Base-by-base conservation (phyloP, 1,284 basidiomycete species). In the Ceraceosorus guamensis region DNA sequence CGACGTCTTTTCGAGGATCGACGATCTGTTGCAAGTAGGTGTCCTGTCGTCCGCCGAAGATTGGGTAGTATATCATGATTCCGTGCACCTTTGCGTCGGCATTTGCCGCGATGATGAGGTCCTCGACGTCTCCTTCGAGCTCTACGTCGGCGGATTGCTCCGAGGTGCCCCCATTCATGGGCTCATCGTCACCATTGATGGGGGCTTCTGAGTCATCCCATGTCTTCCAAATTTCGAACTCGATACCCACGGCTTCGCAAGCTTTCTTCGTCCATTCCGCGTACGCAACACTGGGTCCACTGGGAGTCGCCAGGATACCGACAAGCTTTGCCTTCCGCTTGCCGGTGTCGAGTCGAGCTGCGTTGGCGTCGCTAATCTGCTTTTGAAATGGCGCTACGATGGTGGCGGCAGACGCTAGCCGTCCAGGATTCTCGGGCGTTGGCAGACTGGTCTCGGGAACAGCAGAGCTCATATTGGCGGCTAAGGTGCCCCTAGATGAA, bases 1-100 rank as follows among this genome's bases (percentile, higher is more conserved):
- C 93, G 53, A 98, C 93, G 67, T 98, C 93, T 79, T 98, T 98
- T 65, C 88, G 83, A 1, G 93, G 91, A 1, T 90, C 91, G 11
- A 98, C 89, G 55, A 93, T 84, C 85, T 92, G 78, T 71, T 98
- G 93, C 52, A 98, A 80, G 77, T 98, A 98, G 72, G 93, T 91
- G 76, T 98, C 93, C 85, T 96, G 74, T 41, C 76, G 68, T 7
- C 75, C 76, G 18, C 74, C 75, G 50, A 78, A 77, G 68, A 77
- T 77, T 46, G 77, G 76, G 59, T 77, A 78, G 67, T 75, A 75
- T 6, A 62, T 91, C 91, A 97, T 93, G 73, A 96, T 91, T n/a
- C 92, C 92, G 78, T 95, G 85, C 6, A 95, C 84, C 59, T 80
- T 81, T 24, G 81, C 79, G 74, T 95, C 89, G 62, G 89, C 88